Percentiles rank a stretch among this genome's conserved stretches.
phyloP scores from a whole-genome alignment of 2,329 filamentous ascomycete species.

The Fusarium sp. region DNA sequence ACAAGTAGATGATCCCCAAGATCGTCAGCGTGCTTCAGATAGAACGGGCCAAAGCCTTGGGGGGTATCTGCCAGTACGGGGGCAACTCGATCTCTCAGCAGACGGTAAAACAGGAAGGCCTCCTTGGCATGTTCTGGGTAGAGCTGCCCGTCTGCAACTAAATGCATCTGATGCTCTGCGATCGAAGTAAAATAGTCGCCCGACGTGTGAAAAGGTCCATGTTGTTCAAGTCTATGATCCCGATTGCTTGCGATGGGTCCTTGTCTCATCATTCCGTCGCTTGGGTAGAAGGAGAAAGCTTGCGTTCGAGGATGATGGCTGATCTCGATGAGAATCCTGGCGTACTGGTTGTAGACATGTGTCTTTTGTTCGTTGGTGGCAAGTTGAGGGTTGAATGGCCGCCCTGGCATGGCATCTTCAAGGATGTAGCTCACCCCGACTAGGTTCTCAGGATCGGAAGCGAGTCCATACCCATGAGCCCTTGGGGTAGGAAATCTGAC shows the following conservation, averaged over 20 bases:
- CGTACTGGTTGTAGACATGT: conserved; percentile 13
- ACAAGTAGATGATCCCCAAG: conserved; percentile 9
- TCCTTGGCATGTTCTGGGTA: conserved; percentile 9
- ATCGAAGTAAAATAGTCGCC: neutral
- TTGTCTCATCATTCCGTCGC: neutral
- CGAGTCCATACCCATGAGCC: conserved; percentile 38
- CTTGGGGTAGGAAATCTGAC: conserved; percentile 40
- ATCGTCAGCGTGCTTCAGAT: conserved; percentile 15
- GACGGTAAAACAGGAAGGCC: conserved; percentile 3
- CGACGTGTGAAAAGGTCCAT: neutral
- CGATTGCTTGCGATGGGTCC: conserved; percentile 15
- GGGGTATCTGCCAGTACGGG: neutral
- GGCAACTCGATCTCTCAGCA: conserved; percentile 4
- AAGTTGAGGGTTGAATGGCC: conserved; percentile 15
- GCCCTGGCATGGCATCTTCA: conserved; percentile 39
- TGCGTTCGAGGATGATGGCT: neutral
- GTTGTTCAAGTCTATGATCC: neutral
- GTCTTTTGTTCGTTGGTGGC: conserved; percentile 15
- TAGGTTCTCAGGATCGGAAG: conserved; percentile 28
- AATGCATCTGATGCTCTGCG: neutral
- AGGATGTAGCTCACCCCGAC: conserved; percentile 44
- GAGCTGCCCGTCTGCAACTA: conserved; percentile 14
- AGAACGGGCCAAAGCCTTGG: neutral
- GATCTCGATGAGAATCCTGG: conserved; percentile 4
- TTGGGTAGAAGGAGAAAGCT: conserved; percentile 5